phyloP scores from a whole-genome alignment of 768 basidiomycete genomes.

The Lactarius quietus region DNA sequence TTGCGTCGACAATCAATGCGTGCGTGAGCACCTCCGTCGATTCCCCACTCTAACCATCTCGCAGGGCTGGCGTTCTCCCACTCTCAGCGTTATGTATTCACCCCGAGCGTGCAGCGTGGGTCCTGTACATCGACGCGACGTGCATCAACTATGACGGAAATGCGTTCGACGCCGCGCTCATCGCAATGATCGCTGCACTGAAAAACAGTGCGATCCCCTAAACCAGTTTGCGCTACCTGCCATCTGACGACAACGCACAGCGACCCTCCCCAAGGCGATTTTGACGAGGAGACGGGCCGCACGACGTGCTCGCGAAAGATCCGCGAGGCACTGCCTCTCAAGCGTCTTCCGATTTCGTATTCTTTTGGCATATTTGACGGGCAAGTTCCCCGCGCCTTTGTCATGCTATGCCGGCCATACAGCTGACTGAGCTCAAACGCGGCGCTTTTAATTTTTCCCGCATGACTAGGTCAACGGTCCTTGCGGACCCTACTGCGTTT shows the following conservation, averaged over 20 bases:
- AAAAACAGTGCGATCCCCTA: constrained; percentile 61
- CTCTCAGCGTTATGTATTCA: constrained; percentile 74
- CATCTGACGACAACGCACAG: constrained; percentile 37
- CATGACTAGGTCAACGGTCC: constrained; percentile 49
- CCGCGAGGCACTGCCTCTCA: constrained; percentile 45
- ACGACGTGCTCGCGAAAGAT: constrained; percentile 58
- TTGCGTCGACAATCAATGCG: constrained; percentile 69
- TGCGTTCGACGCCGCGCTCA: constrained; percentile 82
- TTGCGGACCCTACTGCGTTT: constrained; percentile 86
- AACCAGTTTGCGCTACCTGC: neutral
- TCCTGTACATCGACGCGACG: constrained; percentile 90
- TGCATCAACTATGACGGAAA: constrained; percentile 99
- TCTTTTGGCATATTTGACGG: constrained; percentile 83
- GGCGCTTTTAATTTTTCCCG: neutral
- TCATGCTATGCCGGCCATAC: neutral
- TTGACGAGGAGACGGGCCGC: constrained; percentile 59
- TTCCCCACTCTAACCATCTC: constrained; percentile 1
- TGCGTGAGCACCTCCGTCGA: constrained; percentile 44
- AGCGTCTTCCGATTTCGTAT: constrained; percentile 45
- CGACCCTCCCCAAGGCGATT: constrained; percentile 69
- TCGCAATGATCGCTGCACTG: constrained; percentile 86
- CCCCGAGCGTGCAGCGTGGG: constrained; percentile 80
- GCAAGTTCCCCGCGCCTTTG: too few species aligned
- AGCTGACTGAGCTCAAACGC: neutral
- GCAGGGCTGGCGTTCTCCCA: constrained; percentile 63